Evolutionary conservation across 2,329 filamentous ascomycete species (phyloP).

Genomic region (Bretziella fagacearum): DNA sequence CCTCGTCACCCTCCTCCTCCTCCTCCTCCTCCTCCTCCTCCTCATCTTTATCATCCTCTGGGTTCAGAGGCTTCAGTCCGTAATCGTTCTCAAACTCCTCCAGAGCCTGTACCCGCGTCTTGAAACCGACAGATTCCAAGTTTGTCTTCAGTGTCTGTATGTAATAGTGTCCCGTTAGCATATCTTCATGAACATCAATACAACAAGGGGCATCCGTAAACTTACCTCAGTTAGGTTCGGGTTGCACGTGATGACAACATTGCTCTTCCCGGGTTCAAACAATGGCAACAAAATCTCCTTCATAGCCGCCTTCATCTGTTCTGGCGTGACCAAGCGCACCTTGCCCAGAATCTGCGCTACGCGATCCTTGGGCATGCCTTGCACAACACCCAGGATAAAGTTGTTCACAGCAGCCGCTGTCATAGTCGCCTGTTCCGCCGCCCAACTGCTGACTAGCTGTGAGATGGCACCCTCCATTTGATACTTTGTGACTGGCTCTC

Average conservation of each 20-base stretch:
- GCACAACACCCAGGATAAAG: constrained; percentile 67
- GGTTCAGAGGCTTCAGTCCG: constrained; percentile 49
- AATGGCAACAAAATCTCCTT: constrained; percentile 58
- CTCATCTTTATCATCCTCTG: constrained; percentile 43
- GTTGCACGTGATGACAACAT: constrained; percentile 77
- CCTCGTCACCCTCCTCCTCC: constrained; percentile 25
- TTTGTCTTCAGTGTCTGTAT: constrained; percentile 59
- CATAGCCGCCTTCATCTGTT: constrained; percentile 62
- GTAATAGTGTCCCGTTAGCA: constrained; percentile 4
- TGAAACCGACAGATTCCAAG: constrained; percentile 62
- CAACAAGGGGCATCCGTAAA: constrained; percentile 16
- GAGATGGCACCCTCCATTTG: constrained; percentile 83
- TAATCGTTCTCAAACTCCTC: constrained; percentile 81
- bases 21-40: constrained; percentile 40
- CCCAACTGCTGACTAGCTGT: constrained; percentile 70
- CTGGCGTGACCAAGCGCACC: constrained; percentile 56
- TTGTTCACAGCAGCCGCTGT: constrained; percentile 64
- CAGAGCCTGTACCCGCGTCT: constrained; percentile 54
- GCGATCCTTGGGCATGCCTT: constrained; percentile 60
- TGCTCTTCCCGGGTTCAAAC: constrained; percentile 64
- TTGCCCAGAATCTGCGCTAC: constrained; percentile 58
- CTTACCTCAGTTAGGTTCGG: constrained; percentile 70
- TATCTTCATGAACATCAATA: background rate
- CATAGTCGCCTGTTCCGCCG: constrained; percentile 79
- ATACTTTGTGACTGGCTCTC: constrained; percentile 55